phyloP scores from a whole-genome alignment of 2,329 filamentous ascomycete species.

The Epichloe gansuensis region DNA sequence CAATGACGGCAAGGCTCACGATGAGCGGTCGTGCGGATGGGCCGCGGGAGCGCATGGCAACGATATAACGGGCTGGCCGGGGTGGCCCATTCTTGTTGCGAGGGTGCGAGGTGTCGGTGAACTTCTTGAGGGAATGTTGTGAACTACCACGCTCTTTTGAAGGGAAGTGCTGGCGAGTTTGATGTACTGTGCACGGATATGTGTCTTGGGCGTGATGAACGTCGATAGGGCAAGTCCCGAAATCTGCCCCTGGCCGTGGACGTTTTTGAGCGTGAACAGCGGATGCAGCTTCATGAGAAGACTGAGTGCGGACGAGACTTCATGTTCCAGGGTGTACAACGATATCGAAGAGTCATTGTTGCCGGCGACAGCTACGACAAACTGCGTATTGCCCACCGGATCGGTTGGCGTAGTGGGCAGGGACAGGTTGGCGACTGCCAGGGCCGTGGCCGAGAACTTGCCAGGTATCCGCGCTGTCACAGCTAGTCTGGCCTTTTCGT shows the following conservation, averaged over 20 bases:
- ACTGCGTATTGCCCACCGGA: constrained; percentile 55
- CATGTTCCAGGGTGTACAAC: constrained; percentile 66
- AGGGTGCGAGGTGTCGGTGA: constrained; percentile 22
- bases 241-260: constrained; percentile 43
- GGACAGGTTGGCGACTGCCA: constrained; percentile 63
- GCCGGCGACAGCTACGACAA: constrained; percentile 67
- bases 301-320: constrained; percentile 30
- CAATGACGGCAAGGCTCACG: constrained; percentile 41
- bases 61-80: constrained; percentile 54
- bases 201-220: constrained; percentile 41
- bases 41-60: constrained; percentile 44
- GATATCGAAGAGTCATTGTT: constrained; percentile 70
- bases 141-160: constrained; percentile 66
- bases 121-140: constrained; percentile 59
- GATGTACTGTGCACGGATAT: constrained; percentile 31
- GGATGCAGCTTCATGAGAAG: constrained; percentile 40
- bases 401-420: constrained; percentile 36
- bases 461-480: constrained; percentile 48
- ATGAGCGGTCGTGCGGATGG: constrained; percentile 40
- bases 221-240: constrained; percentile 47
- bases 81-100: constrained; percentile 27
- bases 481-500: constrained; percentile 34
- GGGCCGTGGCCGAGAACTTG: constrained; percentile 59
- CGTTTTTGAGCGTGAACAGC: constrained; percentile 39
- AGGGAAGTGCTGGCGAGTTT: constrained; percentile 75